A percentile compares a stretch with the other conserved stretches of the same genome.
phyloP scores from a whole-genome alignment of 2,329 filamentous ascomycete species.

The Aspergillus niger region DNA sequence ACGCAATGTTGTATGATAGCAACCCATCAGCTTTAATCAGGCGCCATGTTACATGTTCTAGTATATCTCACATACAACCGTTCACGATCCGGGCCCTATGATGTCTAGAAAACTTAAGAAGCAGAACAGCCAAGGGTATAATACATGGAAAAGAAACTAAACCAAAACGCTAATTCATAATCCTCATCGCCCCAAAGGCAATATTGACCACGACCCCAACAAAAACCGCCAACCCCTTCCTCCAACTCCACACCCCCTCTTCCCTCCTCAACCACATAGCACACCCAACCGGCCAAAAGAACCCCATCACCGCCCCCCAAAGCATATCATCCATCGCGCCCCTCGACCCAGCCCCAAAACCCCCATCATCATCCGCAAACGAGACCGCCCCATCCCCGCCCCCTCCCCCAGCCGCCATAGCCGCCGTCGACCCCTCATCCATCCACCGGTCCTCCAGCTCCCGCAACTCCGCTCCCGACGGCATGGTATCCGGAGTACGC shows the following conservation, averaged over 20 bases:
- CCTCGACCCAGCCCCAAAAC: conserved; percentile 40
- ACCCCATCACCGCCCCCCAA: conserved; percentile 85
- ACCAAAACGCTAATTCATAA: conserved; percentile 46
- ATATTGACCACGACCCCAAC: conserved; percentile 81
- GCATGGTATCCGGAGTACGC: conserved; percentile 87
- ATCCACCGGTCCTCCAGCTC: conserved; percentile 89
- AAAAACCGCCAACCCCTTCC: conserved; percentile 83
- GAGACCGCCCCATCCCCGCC: conserved; percentile 31
- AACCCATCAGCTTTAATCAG: conserved; percentile 19
- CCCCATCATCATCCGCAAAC: conserved; percentile 43
- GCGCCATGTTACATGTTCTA: conserved; percentile 8
- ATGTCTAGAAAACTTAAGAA: background rate
- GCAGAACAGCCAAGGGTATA: conserved; percentile 10
- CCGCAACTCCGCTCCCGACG: conserved; percentile 72
- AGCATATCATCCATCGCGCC: conserved; percentile 81
- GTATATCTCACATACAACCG: background rate
- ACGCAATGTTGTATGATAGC: conserved; percentile 34
- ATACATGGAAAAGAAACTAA: conserved; percentile 6
- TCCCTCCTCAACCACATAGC: conserved; percentile 82
- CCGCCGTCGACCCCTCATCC: conserved; percentile 59
- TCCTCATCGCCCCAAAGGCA: conserved; percentile 69
- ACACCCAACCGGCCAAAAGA: conserved; percentile 90
- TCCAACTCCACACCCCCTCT: conserved; percentile 80
- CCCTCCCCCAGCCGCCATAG: conserved; percentile 41
- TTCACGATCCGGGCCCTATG: background rate